Conservation (phyloP, 2,329 filamentous ascomycete genomes). For the Monilinia fructicola region DNA sequence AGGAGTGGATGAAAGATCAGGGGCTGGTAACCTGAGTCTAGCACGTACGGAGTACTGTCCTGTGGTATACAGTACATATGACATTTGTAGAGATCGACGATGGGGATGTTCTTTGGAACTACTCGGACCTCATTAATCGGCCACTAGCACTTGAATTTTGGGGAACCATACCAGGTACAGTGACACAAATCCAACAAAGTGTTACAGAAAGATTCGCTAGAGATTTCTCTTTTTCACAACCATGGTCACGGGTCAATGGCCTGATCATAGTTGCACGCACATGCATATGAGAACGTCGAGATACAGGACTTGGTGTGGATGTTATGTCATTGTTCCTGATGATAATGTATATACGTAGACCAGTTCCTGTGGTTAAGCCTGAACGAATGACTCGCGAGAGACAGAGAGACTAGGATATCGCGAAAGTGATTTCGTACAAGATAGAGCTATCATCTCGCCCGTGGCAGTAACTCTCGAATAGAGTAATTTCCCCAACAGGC, state of each 20-base stretch:
- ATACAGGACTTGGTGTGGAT: not conserved
- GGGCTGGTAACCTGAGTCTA: not conserved
- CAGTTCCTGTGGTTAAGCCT: not conserved
- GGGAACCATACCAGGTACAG: not conserved
- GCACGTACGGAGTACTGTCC: not conserved
- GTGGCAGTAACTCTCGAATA: not conserved
- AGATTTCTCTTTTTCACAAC: not conserved
- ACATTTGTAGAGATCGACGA: constrained; percentile 13
- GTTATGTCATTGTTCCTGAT: not conserved
- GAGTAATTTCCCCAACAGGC: not conserved
- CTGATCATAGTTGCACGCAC: constrained; percentile 6
- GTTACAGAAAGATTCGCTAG: not conserved
- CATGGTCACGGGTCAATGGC: not conserved
- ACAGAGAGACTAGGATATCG: not conserved
- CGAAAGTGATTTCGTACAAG: not conserved
- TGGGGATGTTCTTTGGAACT: constrained; percentile 1
- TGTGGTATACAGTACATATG: not conserved
- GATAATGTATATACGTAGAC: not conserved
- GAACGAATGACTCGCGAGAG: not conserved
- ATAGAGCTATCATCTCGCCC: not conserved
- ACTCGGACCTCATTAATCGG: constrained; percentile 3
- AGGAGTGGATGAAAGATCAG: not conserved
- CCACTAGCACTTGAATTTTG: not conserved
- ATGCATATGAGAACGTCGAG: not conserved
- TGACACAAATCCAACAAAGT: constrained; percentile 1